phyloP scores from a whole-genome alignment of 495 filamentous ascomycete genomes.

The Talaromyces stipitatus region DNA sequence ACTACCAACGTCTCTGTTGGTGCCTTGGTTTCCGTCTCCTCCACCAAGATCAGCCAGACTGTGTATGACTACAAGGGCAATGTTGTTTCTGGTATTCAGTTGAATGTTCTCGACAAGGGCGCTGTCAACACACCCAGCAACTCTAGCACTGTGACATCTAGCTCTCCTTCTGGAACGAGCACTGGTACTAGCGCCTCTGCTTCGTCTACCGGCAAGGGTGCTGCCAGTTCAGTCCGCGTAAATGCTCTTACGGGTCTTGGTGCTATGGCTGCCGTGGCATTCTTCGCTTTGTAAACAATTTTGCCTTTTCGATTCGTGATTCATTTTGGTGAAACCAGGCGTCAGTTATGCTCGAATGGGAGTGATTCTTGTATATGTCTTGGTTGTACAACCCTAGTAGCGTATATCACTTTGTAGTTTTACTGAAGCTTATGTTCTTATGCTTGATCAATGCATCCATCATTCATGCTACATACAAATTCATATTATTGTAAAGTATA shows the following conservation, averaged over 20 bases:
- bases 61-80: conserved; percentile 50
- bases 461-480: neutral
- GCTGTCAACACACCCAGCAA: conserved; percentile 48
- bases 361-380: conserved; percentile 1
- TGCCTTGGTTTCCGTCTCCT: conserved; percentile 50
- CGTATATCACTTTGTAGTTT: neutral
- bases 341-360: neutral
- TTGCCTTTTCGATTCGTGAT: neutral
- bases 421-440: neutral
- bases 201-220: conserved; percentile 15
- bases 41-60: conserved; percentile 39
- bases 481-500: neutral
- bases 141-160: conserved; percentile 29
- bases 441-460: neutral
- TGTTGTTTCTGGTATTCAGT: conserved; percentile 43
- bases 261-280: conserved; percentile 1
- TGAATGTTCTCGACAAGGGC: conserved; percentile 42
- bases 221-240: conserved; percentile 5
- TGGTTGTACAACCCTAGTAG: too few species aligned
- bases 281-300: conserved; percentile 1
- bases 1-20: conserved; percentile 44
- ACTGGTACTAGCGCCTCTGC: conserved; percentile 9
- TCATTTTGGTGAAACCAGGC: neutral
- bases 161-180: conserved; percentile 33
- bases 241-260: conserved; percentile 2